Evolutionary conservation across 2,329 filamentous ascomycete species (phyloP).

Genomic region (Aspergillus ochraceoroseus): DNA sequence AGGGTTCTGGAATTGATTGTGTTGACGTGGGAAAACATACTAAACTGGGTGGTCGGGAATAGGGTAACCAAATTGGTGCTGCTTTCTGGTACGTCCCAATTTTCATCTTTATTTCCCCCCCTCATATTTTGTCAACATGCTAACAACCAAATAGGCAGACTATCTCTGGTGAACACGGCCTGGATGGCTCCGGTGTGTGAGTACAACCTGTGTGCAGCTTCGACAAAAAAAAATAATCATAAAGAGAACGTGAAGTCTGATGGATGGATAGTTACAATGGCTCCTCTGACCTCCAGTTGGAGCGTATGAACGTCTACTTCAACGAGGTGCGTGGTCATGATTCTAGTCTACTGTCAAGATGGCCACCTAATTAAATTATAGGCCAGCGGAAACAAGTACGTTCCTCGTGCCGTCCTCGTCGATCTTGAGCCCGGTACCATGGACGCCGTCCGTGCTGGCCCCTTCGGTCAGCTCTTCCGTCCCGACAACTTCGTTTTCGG

Average conservation of each 20-base stretch:
- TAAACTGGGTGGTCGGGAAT: slow-evolving; percentile 31
- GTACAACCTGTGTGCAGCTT: slow-evolving; percentile 38
- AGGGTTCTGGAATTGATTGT: slow-evolving; percentile 11
- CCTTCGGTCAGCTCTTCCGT: slow-evolving; percentile 98
- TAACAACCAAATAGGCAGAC: slow-evolving; percentile 60
- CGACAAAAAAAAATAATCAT: slow-evolving; percentile 6
- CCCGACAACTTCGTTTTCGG: slow-evolving; percentile 99
- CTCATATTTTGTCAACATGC: slow-evolving; percentile 18
- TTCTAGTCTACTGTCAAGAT: not conserved
- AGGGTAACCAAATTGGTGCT: slow-evolving; percentile 99
- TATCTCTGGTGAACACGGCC: slow-evolving; percentile 87
- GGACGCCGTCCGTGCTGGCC: slow-evolving; percentile 97
- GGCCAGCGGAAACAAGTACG: slow-evolving; percentile 89
- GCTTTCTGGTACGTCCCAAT: slow-evolving; percentile 77
- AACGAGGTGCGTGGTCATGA: slow-evolving; percentile 61
- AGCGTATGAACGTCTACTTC: slow-evolving; percentile 99
- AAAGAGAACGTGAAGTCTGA: slow-evolving; percentile 24
- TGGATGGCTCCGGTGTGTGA: slow-evolving; percentile 94
- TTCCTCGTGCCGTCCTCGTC: slow-evolving; percentile 97
- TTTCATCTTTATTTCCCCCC: slow-evolving; percentile 3
- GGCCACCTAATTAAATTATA: slow-evolving; percentile 14
- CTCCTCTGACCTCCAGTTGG: slow-evolving; percentile 95
- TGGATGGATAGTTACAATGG: slow-evolving; percentile 73
- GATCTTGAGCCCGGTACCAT: slow-evolving; percentile 99
- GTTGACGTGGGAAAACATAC: slow-evolving; percentile 13